phyloP scores from a whole-genome alignment of 2,329 filamentous ascomycete genomes.

The Aspergillus fumigatus region DNA sequence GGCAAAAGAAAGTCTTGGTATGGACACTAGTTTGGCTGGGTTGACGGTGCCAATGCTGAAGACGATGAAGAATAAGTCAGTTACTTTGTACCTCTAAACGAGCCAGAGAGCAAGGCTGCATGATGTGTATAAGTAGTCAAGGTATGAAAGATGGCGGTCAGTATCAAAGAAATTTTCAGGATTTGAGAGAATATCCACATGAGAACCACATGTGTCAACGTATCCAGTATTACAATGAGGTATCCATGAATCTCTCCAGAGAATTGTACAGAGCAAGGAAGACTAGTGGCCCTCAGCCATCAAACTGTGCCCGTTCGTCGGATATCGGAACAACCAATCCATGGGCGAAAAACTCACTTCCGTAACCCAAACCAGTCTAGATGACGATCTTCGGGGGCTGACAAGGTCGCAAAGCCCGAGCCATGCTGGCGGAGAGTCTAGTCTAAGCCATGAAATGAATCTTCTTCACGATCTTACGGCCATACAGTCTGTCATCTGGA shows the following conservation, averaged over 20 bases:
- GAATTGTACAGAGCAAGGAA: too few species aligned
- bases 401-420: background rate
- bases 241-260: background rate
- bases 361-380: background rate
- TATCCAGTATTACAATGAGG: background rate
- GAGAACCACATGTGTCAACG: background rate
- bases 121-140: background rate
- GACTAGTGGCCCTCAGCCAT: too few species aligned
- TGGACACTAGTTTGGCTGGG: background rate
- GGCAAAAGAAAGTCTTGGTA: background rate
- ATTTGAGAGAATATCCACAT: background rate
- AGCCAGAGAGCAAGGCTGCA: background rate
- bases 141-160: background rate
- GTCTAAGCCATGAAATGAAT: too few species aligned
- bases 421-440: background rate
- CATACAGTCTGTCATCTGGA: too few species aligned
- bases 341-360: background rate
- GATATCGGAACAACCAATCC: background rate
- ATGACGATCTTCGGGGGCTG: conserved; percentile 4
- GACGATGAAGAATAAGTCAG: background rate
- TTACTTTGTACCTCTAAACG: background rate
- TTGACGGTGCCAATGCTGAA: background rate
- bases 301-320: background rate
- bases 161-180: background rate
- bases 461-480: background rate